A percentile compares a stretch with the other conserved stretches of the same genome.
These are phyloP conservation scores for Pestalotiopsis sp. DNA, from an alignment of 2,329 filamentous ascomycete species.

Conservation along the genomic window DNA sequence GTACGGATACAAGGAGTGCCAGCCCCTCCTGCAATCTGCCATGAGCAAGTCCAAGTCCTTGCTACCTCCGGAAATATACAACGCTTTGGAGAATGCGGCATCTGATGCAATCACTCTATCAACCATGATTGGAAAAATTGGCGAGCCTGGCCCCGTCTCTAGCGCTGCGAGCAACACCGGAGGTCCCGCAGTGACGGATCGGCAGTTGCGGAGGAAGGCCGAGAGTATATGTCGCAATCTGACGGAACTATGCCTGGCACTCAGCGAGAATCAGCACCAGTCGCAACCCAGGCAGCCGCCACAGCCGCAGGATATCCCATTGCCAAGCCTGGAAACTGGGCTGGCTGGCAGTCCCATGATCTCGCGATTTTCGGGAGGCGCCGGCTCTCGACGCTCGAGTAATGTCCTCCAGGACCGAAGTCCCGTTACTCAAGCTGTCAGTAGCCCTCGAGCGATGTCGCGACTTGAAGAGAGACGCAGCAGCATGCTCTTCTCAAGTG, in stretches of 20 bases:
- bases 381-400: conserved; percentile 41
- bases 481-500: conserved; percentile 46
- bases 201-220: conserved; percentile 85
- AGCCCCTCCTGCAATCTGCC: conserved; percentile 80
- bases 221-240: conserved; percentile 91
- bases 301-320: conserved; percentile 24
- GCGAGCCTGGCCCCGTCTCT: conserved; percentile 69
- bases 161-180: conserved; percentile 68
- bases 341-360: conserved; percentile 47
- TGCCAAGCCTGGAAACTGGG: conserved; percentile 27
- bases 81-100: conserved; percentile 78
- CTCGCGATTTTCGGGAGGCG: conserved; percentile 39
- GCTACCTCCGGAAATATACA: conserved; percentile 73
- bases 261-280: conserved; percentile 64
- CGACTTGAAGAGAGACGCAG: conserved; percentile 57
- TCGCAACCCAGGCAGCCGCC: conserved; percentile 34
- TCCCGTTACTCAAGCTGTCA: conserved; percentile 35
- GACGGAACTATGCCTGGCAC: conserved; percentile 86
- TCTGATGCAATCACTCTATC: conserved; percentile 80
- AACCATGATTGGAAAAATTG: conserved; percentile 73
- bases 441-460: conserved; percentile 50
- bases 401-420: conserved; percentile 40
- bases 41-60: conserved; percentile 75
- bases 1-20: conserved; percentile 57
- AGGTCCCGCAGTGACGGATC: conserved; percentile 63